Evolutionary conservation across 2,329 filamentous ascomycete genomes (phyloP), one percentile per base, ranked within the genome.

Genomic region (Fusarium liriodendri): DNA sequence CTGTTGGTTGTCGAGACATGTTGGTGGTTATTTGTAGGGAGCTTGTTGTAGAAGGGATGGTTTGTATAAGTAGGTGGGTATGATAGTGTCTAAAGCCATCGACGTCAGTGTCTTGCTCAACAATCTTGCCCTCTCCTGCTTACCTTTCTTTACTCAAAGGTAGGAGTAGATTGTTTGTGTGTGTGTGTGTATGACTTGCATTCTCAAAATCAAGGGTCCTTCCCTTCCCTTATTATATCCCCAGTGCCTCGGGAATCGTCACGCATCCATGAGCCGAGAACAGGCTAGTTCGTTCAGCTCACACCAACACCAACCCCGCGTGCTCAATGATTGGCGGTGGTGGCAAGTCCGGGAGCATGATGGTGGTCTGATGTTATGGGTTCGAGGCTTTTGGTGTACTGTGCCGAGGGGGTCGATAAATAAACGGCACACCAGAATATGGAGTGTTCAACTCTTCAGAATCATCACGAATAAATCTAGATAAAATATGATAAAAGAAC

Each of bases 1-100:
- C 63, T 18, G 72, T 32, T 55, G 72, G 73, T 73, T 75, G 73
- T 14, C 64, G 69, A 40, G 72, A 47, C 73, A 75, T 75, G 33
- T 11, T 75, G 64, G 16, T 25, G 22, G 37, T 64, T 38, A 16
- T 14, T 4, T 38, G 54, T 11, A 29, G 35, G 9, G n/a, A 33
- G 29, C 20, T 14, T 58, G 35, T 40, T 18, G 47, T 18, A 2
- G 20, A 62, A 62, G n/a, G 33, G 42, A 54, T 25, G 32, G 20
- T 10, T 27, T 40, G 37, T 45, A 20, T 38, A 25, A 25, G n/a
- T 55, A 71, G 62, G 67, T 6, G 45, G 58, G 16, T 54, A 54
- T 47, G 58, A 32, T 37, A 14, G 1, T 60, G 25, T 60, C 58
- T 61, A 32, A 32, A 42, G 35, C 25, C 35, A 62, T 42, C 20